Base-by-base conservation (phyloP, 2,329 filamentous ascomycete species). In the Myriosclerotinia duriaeana region DNA sequence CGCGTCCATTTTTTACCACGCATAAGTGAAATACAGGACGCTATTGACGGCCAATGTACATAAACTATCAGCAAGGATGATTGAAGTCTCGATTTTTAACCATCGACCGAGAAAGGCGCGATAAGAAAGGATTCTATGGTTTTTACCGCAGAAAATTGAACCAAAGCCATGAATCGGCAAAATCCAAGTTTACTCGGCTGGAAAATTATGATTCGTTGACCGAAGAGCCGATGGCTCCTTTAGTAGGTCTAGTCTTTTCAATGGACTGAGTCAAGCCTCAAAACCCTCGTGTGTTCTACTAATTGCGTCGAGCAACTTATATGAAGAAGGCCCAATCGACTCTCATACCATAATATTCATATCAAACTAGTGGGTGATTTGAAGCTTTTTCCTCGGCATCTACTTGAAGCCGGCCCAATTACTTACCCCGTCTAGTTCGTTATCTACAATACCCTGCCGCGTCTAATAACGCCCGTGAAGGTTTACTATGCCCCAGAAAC, bases 21-120 rank as follows among this genome's bases (percentile, higher is more conserved):
- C 34, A 56, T 50, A n/a, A n/a, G 9, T 48, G n/a, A 38, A 40
- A n/a, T 40, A 58, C 53, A 58, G 42, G 42, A 50, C 26, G 34
- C 53, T 64, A 58, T 48, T 20, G 62, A 58, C 42, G n/a, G 62
- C 40, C 62, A 58, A 50, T 12, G 4, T 20, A 58, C 53, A 53
- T 44, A 36, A 40, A 50, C 22, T 58, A n/a, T 54, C n/a, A 64
- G 34, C 62, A 58, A 64, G 42, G 53, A 50, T 50, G 1, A 36
- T 64, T 46, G 15, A 12, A 40, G 38, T 58, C 30, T 50, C 15
- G 44, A 30, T 9, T 64, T 42, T 30, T 50, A 11, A 38, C 53
- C 26, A 58, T 48, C 30, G 52, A 20, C 62, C 62, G 53, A 48
- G n/a, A 58, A 48, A 64, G 42, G 42, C 60, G 58, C 58, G 44